Evolutionary conservation across 2,329 filamentous ascomycete species (phyloP).

Genomic region (Neurospora crassa): DNA sequence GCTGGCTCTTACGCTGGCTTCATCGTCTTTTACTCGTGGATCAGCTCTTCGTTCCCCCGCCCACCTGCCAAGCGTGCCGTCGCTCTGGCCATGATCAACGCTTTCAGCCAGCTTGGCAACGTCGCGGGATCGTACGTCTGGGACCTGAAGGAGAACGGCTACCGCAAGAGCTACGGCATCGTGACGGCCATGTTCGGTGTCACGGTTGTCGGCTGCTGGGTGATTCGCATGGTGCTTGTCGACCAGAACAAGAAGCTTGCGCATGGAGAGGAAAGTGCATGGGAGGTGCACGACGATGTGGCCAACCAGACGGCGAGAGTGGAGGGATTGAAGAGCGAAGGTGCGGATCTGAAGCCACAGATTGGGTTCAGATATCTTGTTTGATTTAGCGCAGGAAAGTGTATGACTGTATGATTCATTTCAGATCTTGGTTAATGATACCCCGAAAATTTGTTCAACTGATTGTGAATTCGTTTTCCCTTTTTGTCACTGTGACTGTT

Average conservation of each 20-base stretch:
- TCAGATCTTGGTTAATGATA: background rate
- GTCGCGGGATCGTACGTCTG: constrained; percentile 55
- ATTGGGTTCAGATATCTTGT: constrained; percentile 14
- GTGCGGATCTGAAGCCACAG: constrained; percentile 1
- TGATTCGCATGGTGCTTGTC: constrained; percentile 36
- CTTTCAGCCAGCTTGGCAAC: constrained; percentile 47
- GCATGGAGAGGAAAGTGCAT: constrained; percentile 27
- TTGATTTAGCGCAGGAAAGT: background rate
- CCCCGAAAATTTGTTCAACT: background rate
- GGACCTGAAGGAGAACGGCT: constrained; percentile 49
- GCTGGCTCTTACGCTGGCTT: constrained; percentile 48
- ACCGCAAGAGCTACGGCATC: constrained; percentile 54
- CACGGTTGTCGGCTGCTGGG: constrained; percentile 42
- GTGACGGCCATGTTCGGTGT: constrained; percentile 55
- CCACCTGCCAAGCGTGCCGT: constrained; percentile 52
- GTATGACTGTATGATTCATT: background rate
- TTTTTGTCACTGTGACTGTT: background rate
- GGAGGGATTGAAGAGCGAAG: constrained; percentile 18
- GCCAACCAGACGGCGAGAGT: constrained; percentile 29
- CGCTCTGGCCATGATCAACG: constrained; percentile 52
- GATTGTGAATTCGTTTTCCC: background rate
- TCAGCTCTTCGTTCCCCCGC: constrained; percentile 46
- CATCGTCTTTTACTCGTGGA: constrained; percentile 51
- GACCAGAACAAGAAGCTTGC: constrained; percentile 39
- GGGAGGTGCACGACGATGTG: constrained; percentile 28